Conservation (phyloP, 2,329 filamentous ascomycete genomes). For the Arthrobotrys sphaeroides region DNA sequence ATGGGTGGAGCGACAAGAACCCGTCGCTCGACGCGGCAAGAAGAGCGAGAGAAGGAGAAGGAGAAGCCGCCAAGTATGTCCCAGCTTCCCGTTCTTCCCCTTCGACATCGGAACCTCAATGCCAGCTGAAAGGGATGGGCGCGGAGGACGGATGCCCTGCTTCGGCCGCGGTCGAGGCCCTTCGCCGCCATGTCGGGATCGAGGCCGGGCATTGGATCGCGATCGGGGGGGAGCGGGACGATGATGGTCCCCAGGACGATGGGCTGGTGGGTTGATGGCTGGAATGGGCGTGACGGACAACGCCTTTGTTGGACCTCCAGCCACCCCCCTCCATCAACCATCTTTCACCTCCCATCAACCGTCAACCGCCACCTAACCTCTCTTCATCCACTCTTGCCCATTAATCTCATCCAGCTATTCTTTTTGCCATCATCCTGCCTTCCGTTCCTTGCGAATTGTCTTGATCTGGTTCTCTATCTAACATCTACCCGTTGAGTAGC, state of each 20-base stretch:
- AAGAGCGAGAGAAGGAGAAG: conserved; percentile 47
- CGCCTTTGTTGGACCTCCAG: too few relatives aligned
- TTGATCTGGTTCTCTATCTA: conserved; percentile 12
- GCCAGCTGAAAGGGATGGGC: conserved; percentile 9
- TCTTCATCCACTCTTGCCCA: background rate
- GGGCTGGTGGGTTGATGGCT: background rate
- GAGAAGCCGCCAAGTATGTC: conserved; percentile 50
- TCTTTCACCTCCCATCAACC: background rate
- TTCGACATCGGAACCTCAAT: conserved; percentile 8
- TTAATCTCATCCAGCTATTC: background rate
- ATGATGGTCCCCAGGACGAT: too few relatives aligned
- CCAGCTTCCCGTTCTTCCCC: conserved; percentile 27
- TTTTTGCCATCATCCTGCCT: too few relatives aligned
- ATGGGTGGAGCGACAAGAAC: conserved; percentile 39
- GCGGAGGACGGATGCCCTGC: background rate
- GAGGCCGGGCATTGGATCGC: background rate
- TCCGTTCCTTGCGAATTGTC: too few relatives aligned
- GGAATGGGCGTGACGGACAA: background rate
- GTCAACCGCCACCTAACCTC: too few relatives aligned
- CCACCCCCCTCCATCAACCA: background rate
- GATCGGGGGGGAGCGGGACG: background rate
- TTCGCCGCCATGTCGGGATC: background rate
- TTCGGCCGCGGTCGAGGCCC: background rate
- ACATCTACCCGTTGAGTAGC: conserved; percentile 20
- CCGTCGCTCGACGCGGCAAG: conserved; percentile 46